Evolutionary conservation across 2,329 filamentous ascomycete genomes (phyloP).

Genomic region (Colletotrichum acutatum): DNA sequence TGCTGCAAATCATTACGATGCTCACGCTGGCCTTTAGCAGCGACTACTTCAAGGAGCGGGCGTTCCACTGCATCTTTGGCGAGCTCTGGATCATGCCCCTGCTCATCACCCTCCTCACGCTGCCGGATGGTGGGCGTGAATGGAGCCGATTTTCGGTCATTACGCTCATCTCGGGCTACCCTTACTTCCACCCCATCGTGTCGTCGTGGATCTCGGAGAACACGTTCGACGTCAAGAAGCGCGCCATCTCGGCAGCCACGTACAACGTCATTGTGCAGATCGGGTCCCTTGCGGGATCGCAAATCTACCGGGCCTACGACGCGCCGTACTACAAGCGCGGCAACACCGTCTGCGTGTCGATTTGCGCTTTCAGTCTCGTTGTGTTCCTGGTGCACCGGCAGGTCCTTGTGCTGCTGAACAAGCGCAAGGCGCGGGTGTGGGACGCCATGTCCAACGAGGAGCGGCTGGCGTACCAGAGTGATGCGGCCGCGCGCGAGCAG

Average conservation of each 20-base stretch:
- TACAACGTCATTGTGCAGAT: conserved; percentile 63
- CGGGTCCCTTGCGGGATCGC: conserved; percentile 53
- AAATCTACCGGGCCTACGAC: conserved; percentile 64
- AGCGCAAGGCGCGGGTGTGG: conserved; percentile 49
- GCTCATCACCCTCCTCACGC: conserved; percentile 57
- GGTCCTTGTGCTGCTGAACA: conserved; percentile 52
- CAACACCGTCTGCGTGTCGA: conserved; percentile 66
- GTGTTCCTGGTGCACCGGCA: conserved; percentile 61
- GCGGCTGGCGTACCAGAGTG: conserved; percentile 46
- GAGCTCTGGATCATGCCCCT: conserved; percentile 67
- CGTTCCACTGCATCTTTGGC: conserved; percentile 58
- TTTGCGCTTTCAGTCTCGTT: conserved; percentile 59
- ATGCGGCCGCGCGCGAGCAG: conserved; percentile 56
- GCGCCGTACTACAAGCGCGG: conserved; percentile 67
- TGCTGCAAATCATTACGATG: conserved; percentile 63
- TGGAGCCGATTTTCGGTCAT: conserved; percentile 65
- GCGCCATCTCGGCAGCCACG: conserved; percentile 58
- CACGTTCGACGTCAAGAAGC: conserved; percentile 60
- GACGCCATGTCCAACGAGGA: conserved; percentile 51
- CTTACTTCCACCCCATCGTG: conserved; percentile 68
- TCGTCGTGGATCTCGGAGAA: conserved; percentile 62
- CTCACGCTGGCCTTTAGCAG: conserved; percentile 61
- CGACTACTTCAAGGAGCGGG: conserved; percentile 59
- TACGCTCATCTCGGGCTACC: conserved; percentile 64
- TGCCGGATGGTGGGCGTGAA: conserved; percentile 54